Percentiles rank a stretch among this genome's conserved stretches.
These are phyloP conservation scores for Exsudoporus floridanus DNA, from an alignment of 1,284 basidiomycete genomes.

Conservation along the genomic window DNA sequence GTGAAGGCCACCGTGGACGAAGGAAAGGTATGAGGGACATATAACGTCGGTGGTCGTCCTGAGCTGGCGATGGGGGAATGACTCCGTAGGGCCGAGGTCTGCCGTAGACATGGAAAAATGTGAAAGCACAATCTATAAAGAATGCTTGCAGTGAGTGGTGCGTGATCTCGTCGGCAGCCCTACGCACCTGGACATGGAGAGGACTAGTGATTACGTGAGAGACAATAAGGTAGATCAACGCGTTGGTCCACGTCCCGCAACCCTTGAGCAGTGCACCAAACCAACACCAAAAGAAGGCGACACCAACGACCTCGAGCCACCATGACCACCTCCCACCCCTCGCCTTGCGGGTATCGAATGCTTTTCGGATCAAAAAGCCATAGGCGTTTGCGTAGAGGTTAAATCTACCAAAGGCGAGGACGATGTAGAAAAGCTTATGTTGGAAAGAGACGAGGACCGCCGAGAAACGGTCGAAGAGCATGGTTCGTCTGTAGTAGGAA, in stretches of 20 bases:
- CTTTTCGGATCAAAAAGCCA: conserved; percentile 65
- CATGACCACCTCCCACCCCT: conserved; percentile 70
- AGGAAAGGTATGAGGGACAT: conserved; percentile 81
- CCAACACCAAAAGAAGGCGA: conserved; percentile 82
- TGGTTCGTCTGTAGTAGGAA: conserved; percentile 90
- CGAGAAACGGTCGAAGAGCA: conserved; percentile 77
- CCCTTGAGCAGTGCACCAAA: conserved; percentile 64
- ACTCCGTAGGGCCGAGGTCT: conserved; percentile 89
- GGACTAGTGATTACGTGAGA: conserved; percentile 83
- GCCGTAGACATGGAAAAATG: conserved; percentile 96
- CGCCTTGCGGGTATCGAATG: conserved; percentile 57
- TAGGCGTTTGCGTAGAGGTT: conserved; percentile 95
- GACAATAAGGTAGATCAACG: conserved; percentile 70
- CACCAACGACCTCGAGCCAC: conserved; percentile 66
- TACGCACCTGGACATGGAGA: conserved; percentile 75
- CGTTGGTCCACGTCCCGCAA: conserved; percentile 66
- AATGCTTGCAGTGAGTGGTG: conserved; percentile 5
- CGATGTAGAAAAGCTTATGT: conserved; percentile 91
- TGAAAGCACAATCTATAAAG: conserved; percentile 86
- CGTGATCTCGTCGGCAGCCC: not conserved
- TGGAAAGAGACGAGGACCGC: conserved; percentile 74
- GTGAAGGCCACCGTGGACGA: conserved; percentile 91
- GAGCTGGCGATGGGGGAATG: conserved; percentile 90
- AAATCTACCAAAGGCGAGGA: conserved; percentile 92
- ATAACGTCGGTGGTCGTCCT: conserved; percentile 96